phyloP scores from a whole-genome alignment of 257 asterid species.

The Mentha longifolia region DNA sequence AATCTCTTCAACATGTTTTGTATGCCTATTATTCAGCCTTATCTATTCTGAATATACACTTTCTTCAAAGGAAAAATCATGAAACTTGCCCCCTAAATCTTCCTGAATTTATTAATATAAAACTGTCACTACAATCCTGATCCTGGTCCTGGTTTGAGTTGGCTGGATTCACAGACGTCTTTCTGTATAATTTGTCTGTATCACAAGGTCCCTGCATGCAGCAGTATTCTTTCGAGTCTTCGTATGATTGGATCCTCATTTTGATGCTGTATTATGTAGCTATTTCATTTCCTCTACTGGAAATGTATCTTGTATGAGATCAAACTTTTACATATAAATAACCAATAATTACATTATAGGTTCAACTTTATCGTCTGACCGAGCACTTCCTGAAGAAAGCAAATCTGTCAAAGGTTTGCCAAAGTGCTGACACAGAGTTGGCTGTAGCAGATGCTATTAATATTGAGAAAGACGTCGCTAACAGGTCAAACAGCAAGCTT shows the following conservation, averaged over 20 bases:
- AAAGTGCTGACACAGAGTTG: constrained; percentile 89
- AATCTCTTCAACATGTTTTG: too few species aligned
- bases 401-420: constrained; percentile 53
- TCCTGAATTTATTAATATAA: constrained; percentile 10
- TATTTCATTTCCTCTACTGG: constrained; percentile 22
- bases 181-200: background rate
- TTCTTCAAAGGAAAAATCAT: constrained; percentile 13
- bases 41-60: background rate
- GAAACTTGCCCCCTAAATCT: constrained; percentile 2
- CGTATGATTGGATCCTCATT: constrained; percentile 2
- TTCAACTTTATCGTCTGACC: constrained; percentile 89
- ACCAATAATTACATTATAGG: constrained; percentile 46
- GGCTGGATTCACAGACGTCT: constrained; percentile 1
- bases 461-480: constrained; percentile 85
- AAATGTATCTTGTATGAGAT: background rate
- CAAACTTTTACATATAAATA: constrained; percentile 17
- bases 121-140: constrained; percentile 11
- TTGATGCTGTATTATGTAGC: constrained; percentile 21
- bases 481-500: constrained; percentile 89
- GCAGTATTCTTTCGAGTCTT: background rate
- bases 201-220: constrained; percentile 26
- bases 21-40: constrained; percentile 1
- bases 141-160: constrained; percentile 26
- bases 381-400: constrained; percentile 86
- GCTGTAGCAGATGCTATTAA: constrained; percentile 96